Evolutionary conservation across 2,329 filamentous ascomycete genomes (phyloP).

Genomic region (Kalmusia sp.): DNA sequence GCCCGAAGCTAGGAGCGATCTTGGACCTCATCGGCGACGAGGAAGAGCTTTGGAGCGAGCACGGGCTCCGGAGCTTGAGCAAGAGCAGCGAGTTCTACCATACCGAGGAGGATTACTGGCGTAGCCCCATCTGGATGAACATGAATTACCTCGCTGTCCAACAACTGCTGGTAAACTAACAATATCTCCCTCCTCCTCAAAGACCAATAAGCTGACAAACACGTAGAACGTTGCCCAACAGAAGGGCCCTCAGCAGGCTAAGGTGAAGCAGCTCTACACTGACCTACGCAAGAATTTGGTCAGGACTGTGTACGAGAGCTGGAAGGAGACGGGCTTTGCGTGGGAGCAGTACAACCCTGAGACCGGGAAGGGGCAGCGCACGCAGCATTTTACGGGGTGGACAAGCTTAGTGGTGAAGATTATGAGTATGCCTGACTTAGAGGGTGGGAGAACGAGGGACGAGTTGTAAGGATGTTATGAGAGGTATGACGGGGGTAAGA

Average conservation of each 20-base stretch:
- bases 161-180: constrained; percentile 67
- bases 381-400: constrained; percentile 98
- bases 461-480: constrained; percentile 29
- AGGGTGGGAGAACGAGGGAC: constrained; percentile 33
- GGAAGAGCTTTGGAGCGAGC: constrained; percentile 86
- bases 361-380: constrained; percentile 90
- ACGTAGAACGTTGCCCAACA: constrained; percentile 68
- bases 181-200: neutral
- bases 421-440: constrained; percentile 86
- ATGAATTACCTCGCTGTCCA: constrained; percentile 91
- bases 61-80: constrained; percentile 90
- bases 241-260: constrained; percentile 70
- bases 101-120: constrained; percentile 96
- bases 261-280: constrained; percentile 77
- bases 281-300: constrained; percentile 83
- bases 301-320: constrained; percentile 84
- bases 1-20: constrained; percentile 75
- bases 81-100: constrained; percentile 83
- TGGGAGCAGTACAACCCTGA: constrained; percentile 99
- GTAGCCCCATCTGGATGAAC: constrained; percentile 94
- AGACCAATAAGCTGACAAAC: constrained; percentile 14
- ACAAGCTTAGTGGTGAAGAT: constrained; percentile 98
- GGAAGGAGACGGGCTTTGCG: constrained; percentile 91
- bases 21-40: constrained; percentile 81
- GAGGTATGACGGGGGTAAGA: neutral